These are phyloP conservation scores for Diophrys sp. DNA, from an alignment of 73 alveolate genomes.

Conservation along the genomic window DNA sequence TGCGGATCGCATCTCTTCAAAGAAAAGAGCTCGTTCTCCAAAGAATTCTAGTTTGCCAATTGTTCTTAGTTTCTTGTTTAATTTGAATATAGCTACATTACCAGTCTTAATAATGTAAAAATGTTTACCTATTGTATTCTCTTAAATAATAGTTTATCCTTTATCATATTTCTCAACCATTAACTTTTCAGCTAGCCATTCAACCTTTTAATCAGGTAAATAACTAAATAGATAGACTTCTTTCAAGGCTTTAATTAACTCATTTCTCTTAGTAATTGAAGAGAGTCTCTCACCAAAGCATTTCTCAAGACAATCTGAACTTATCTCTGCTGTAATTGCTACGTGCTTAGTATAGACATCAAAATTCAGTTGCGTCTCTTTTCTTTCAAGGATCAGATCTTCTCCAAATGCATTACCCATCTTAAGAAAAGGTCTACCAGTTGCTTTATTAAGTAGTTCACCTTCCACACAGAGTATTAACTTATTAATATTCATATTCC, in stretches of 20 bases:
- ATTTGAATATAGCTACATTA: constrained; percentile 49
- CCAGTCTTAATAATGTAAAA: constrained; percentile 75
- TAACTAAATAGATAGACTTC: constrained; percentile 48
- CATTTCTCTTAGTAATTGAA: constrained; percentile 29
- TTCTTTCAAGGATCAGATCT: constrained; percentile 16
- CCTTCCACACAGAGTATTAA: background rate
- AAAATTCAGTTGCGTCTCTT: constrained; percentile 13
- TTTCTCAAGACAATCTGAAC: constrained; percentile 32
- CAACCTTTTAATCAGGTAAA: constrained; percentile 35
- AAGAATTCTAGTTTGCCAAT: constrained; percentile 70
- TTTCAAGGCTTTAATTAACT: constrained; percentile 45
- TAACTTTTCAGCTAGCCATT: constrained; percentile 49
- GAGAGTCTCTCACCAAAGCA: constrained; percentile 19
- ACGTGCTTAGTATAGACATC: constrained; percentile 42
- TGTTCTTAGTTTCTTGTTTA: constrained; percentile 45
- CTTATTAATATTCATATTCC: background rate
- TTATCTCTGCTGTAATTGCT: constrained; percentile 39
- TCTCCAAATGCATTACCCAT: constrained; percentile 21
- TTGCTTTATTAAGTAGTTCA: background rate
- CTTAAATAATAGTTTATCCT: constrained; percentile 43
- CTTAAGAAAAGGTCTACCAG: background rate
- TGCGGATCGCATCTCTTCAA: constrained; percentile 57
- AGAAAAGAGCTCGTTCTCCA: constrained; percentile 81
- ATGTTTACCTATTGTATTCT: constrained; percentile 56
- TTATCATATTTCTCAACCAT: constrained; percentile 17